These are phyloP conservation scores for Parmales sp. DNA, from an alignment of 108 stramenopile genomes.

Conservation along the genomic window DNA sequence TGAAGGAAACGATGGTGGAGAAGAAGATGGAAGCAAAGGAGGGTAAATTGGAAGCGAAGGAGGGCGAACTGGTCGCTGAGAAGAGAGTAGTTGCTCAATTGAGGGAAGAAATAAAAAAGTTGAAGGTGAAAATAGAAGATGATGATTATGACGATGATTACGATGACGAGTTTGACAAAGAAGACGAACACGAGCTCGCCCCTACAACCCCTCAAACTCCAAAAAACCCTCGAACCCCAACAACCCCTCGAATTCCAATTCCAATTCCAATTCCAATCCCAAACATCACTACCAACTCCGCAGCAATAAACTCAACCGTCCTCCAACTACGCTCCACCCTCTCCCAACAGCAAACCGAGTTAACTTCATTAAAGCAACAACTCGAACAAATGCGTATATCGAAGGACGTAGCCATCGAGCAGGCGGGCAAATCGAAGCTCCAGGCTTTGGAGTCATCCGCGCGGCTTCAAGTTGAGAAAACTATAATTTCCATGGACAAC, in stretches of 20 bases:
- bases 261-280: background rate
- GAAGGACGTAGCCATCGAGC: slow-evolving; percentile 1
- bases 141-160: background rate
- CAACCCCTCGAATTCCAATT: background rate
- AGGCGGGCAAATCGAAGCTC: background rate
- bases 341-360: background rate
- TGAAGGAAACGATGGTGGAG: background rate
- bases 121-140: background rate
- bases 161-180: background rate
- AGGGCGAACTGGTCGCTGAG: background rate
- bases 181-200: background rate
- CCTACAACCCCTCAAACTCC: background rate
- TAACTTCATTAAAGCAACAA: background rate
- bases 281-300: background rate
- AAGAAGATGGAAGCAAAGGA: background rate
- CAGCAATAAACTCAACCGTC: background rate
- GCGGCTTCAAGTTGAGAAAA: background rate
- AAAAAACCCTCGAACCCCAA: background rate
- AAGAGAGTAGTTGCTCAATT: background rate
- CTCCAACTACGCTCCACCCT: background rate
- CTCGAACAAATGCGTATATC: background rate
- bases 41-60: background rate
- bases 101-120: background rate
- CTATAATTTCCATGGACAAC: background rate
- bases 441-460: background rate